Evolutionary conservation across 2,329 filamentous ascomycete species (phyloP).

Genomic region (Exserohilum turcica): DNA sequence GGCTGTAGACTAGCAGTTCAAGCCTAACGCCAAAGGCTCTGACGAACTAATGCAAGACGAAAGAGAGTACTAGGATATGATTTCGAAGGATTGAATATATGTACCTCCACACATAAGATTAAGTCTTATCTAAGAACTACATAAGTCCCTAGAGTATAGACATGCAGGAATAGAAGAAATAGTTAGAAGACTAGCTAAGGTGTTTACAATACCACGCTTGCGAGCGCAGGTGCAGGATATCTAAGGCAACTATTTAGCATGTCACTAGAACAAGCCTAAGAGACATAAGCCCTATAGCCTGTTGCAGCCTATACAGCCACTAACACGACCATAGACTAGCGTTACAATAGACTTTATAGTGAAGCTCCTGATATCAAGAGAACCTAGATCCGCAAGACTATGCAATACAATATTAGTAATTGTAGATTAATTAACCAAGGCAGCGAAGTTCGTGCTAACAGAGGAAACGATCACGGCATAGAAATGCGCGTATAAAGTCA

Average conservation of each 20-base stretch:
- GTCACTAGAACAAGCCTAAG: neutral
- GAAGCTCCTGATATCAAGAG: neutral
- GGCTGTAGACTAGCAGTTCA: neutral
- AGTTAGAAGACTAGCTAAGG: neutral
- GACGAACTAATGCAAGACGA: neutral
- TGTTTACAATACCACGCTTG: neutral
- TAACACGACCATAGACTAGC: neutral
- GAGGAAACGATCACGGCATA: neutral
- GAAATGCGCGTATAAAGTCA: neutral
- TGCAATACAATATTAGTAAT: neutral
- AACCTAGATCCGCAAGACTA: neutral
- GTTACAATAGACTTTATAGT: neutral
- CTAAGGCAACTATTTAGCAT: neutral
- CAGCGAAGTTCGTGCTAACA: neutral
- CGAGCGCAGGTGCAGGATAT: neutral
- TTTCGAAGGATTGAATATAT: neutral
- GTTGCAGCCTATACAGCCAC: neutral
- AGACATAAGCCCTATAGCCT: neutral
- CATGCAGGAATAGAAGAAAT: neutral
- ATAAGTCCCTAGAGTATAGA: neutral
- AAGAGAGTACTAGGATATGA: neutral
- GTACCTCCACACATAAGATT: neutral
- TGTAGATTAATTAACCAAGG: neutral
- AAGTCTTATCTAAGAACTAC: neutral
- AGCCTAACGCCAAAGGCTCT: neutral